Conservation (phyloP, 371 early-diverging fungal genomes). For the Mucor indicus region DNA sequence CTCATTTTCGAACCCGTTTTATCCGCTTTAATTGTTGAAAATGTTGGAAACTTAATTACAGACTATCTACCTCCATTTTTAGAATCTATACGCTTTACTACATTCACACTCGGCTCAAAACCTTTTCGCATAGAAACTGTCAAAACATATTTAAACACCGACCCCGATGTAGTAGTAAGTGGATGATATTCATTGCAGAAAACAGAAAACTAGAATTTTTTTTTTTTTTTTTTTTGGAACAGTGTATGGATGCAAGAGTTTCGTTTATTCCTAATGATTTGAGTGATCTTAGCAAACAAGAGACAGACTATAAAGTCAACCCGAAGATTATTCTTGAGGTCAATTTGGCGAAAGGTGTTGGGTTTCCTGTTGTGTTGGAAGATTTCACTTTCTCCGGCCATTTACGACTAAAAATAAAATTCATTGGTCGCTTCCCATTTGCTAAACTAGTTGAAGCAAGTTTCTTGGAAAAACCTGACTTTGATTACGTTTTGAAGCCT, state of each 20-base stretch:
- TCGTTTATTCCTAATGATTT: slow-evolving; percentile 83
- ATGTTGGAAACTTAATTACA: slow-evolving; percentile 72
- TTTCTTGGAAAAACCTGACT: slow-evolving; percentile 84
- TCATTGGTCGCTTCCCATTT: slow-evolving; percentile 86
- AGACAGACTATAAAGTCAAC: slow-evolving; percentile 70
- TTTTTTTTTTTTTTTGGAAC: no score
- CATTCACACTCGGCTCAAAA: slow-evolving; percentile 96
- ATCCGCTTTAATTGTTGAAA: slow-evolving; percentile 74
- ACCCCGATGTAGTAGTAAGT: slow-evolving; percentile 79
- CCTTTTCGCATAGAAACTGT: slow-evolving; percentile 93
- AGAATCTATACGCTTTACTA: slow-evolving; percentile 87
- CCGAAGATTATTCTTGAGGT: slow-evolving; percentile 91
- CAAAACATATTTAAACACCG: slow-evolving; percentile 69
- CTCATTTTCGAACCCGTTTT: slow-evolving; percentile 92
- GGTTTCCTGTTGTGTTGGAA: slow-evolving; percentile 90
- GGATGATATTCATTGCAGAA: no score
- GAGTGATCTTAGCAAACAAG: slow-evolving; percentile 61
- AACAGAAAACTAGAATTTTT: no score
- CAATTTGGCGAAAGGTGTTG: slow-evolving; percentile 88
- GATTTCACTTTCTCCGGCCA: slow-evolving; percentile 89
- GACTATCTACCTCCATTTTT: slow-evolving; percentile 87
- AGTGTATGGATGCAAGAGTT: slow-evolving; percentile 91
- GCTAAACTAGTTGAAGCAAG: slow-evolving; percentile 84
- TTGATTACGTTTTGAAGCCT: slow-evolving; percentile 96
- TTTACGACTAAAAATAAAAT: slow-evolving; percentile 78